These are phyloP conservation scores for Bullera alba DNA, from an alignment of 768 basidiomycete species.

Conservation along the genomic window DNA sequence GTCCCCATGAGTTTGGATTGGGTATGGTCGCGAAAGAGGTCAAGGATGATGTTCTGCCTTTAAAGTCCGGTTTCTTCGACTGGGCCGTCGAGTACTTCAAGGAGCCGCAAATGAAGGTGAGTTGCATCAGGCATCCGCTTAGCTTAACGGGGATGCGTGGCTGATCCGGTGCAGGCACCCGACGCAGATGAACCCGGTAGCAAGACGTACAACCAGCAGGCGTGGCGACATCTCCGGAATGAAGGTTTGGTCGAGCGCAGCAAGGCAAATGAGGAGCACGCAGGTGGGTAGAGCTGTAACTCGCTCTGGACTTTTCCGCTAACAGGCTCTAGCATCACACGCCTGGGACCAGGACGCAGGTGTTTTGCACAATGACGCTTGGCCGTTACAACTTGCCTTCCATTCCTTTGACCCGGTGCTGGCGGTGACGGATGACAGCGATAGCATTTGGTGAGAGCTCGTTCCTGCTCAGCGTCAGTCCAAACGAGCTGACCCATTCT, in stretches of 20 bases:
- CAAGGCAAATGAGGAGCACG: slow-evolving; percentile 60
- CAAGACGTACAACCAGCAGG: slow-evolving; percentile 84
- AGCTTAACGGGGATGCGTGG: not conserved
- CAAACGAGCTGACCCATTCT: not conserved
- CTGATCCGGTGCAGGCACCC: slow-evolving; percentile 55
- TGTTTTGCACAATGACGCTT: slow-evolving; percentile 44
- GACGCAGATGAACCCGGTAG: slow-evolving; percentile 96
- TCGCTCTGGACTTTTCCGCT: not conserved
- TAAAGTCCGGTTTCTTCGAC: slow-evolving; percentile 88
- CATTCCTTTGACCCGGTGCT: slow-evolving; percentile 89
- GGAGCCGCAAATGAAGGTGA: slow-evolving; percentile 96
- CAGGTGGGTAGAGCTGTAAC: slow-evolving; percentile 61
- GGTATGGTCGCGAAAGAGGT: slow-evolving; percentile 50
- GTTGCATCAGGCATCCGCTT: slow-evolving; percentile 38
- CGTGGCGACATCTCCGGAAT: slow-evolving; percentile 87
- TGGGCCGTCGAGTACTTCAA: slow-evolving; percentile 97
- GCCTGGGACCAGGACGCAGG: slow-evolving; percentile 47
- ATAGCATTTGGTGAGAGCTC: slow-evolving; percentile 73
- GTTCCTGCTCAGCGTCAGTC: slow-evolving; percentile 5
- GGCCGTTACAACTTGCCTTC: slow-evolving; percentile 61
- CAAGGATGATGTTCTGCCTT: slow-evolving; percentile 74
- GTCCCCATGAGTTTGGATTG: slow-evolving; percentile 47
- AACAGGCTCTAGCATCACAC: slow-evolving; percentile 26
- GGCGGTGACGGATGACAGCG: slow-evolving; percentile 73
- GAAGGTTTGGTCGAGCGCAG: slow-evolving; percentile 70